Conservation (phyloP, 1,139 yeast species). For the Nakaseomyces delphensis region DNA sequence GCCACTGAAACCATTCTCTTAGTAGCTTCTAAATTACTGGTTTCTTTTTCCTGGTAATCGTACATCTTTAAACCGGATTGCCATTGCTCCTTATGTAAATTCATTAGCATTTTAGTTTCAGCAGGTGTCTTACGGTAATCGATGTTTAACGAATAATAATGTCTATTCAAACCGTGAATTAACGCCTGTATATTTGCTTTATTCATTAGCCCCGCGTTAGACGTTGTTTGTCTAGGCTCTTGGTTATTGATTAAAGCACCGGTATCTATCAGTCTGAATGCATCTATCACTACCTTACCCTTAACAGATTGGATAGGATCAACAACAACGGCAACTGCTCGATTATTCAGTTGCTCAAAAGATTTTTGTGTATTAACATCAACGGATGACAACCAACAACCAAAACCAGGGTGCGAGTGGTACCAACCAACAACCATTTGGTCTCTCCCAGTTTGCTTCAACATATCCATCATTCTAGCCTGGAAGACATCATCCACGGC, state of each 20-base stretch:
- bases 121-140: slow-evolving; percentile 88
- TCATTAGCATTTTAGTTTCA: slow-evolving; percentile 90
- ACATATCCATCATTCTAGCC: slow-evolving; percentile 99
- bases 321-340: slow-evolving; percentile 96
- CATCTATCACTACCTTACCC: slow-evolving; percentile 98
- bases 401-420: slow-evolving; percentile 98
- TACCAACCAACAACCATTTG: slow-evolving; percentile 99
- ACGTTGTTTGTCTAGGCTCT: slow-evolving; percentile 96
- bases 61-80: slow-evolving; percentile 78
- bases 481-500: slow-evolving; percentile 99
- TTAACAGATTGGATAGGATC: slow-evolving; percentile 98
- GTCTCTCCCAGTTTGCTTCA: slow-evolving; percentile 95
- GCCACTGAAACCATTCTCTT: slow-evolving; percentile 84
- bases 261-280: slow-evolving; percentile 88
- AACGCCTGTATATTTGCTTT: slow-evolving; percentile 97
- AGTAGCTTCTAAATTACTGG: slow-evolving; percentile 63
- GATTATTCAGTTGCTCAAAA: slow-evolving; percentile 85
- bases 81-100: slow-evolving; percentile 94
- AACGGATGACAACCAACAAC: slow-evolving; percentile 97
- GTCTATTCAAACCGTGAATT: slow-evolving; percentile 95
- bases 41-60: slow-evolving; percentile 73
- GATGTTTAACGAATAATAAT: slow-evolving; percentile 89
- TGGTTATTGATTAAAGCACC: slow-evolving; percentile 88
- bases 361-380: slow-evolving; percentile 97
- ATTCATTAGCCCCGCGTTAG: slow-evolving; percentile 89